phyloP scores from a whole-genome alignment of 352 stramenopile species.

The Pythium vanterpoolii region DNA sequence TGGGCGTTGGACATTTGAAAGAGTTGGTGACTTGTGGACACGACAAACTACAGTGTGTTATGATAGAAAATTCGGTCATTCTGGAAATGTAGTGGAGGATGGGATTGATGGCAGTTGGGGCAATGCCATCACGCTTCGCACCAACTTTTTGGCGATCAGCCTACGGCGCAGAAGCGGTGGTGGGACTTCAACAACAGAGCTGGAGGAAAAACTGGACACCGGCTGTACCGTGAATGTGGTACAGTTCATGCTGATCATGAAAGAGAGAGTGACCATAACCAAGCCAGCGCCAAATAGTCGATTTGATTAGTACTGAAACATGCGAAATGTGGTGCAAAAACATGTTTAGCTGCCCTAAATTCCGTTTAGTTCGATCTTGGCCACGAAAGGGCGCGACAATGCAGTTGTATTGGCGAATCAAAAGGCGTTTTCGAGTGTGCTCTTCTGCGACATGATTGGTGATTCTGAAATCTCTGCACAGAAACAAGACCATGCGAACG shows the following conservation, averaged over 20 bases:
- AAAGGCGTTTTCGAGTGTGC: not conserved
- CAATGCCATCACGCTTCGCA: too few relatives aligned
- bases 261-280: not conserved
- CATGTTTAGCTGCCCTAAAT: not conserved
- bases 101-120: too few relatives aligned
- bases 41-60: too few relatives aligned
- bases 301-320: not conserved
- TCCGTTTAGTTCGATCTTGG: not conserved
- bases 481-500: not conserved
- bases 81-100: not conserved
- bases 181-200: constrained; percentile 2
- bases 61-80: too few relatives aligned
- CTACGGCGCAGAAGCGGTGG: not conserved
- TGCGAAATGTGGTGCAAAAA: not conserved
- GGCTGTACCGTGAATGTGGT: not conserved
- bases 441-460: constrained; percentile 13
- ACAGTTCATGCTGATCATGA: not conserved
- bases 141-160: not conserved
- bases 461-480: not conserved
- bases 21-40: too few relatives aligned
- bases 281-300: not conserved
- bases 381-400: not conserved
- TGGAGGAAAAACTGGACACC: constrained; percentile 1
- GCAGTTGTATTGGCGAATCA: not conserved
- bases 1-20: too few relatives aligned